A percentile compares a stretch with the other conserved stretches of the same genome.
Evolutionary conservation across 2,329 filamentous ascomycete species (phyloP).

Genomic region (Calonectria hawksworthii): DNA sequence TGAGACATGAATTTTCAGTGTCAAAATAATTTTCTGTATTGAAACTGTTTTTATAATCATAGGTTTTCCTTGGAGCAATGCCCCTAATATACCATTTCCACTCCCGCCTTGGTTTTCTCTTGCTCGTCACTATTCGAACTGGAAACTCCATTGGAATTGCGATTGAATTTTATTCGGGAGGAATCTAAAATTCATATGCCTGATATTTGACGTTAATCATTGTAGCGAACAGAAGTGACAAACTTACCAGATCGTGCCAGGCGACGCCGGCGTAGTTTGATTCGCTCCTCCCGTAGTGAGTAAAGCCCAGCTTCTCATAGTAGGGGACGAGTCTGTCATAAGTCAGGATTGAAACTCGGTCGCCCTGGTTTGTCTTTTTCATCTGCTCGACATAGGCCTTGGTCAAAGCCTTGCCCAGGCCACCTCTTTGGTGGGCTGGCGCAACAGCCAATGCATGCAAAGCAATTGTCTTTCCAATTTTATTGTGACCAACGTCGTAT

Average conservation of each 20-base stretch:
- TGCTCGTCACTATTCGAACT: neutral
- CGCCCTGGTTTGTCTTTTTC: conserved; percentile 29
- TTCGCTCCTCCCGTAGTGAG: conserved; percentile 48
- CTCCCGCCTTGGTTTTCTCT: neutral
- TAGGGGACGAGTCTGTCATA: conserved; percentile 48
- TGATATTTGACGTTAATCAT: neutral
- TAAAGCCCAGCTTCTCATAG: conserved; percentile 49
- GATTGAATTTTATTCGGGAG: neutral
- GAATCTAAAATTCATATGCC: conserved; percentile 15
- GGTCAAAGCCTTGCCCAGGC: conserved; percentile 46
- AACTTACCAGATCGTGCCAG: conserved; percentile 49
- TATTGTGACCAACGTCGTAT: conserved; percentile 39
- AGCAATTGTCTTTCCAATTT: conserved; percentile 45
- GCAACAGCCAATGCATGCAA: conserved; percentile 47
- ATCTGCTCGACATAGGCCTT: conserved; percentile 40
- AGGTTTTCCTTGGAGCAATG: neutral
- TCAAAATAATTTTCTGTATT: neutral
- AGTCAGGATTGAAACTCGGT: conserved; percentile 48
- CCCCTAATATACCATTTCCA: neutral
- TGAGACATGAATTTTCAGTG: neutral
- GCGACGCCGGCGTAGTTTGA: conserved; percentile 47
- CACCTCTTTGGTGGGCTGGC: conserved; percentile 41
- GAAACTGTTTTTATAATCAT: neutral
- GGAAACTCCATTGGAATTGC: too few relatives aligned
- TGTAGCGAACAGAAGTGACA: neutral